Percentiles rank a stretch among this genome's conserved stretches.
phyloP scores from a whole-genome alignment of 306 rosid genomes.

The Benincasa hispida region DNA sequence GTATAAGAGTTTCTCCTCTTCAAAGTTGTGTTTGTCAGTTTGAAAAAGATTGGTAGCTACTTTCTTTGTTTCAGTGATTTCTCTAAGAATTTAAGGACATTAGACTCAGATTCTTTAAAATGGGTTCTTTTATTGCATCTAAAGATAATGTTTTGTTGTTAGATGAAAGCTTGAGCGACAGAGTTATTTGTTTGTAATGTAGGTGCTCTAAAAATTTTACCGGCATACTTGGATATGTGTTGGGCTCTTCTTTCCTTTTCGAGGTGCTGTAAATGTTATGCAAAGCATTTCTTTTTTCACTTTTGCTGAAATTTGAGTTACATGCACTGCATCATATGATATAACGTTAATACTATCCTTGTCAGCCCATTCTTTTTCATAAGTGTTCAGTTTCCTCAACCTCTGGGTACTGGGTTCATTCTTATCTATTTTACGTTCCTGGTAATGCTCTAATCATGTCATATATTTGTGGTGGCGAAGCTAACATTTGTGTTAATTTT shows the following conservation, averaged over 20 bases:
- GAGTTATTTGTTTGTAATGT: background rate
- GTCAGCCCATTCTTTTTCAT: background rate
- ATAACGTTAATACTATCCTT: background rate
- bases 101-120: background rate
- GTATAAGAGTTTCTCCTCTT: background rate
- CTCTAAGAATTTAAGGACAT: background rate
- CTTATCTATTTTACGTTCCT: background rate
- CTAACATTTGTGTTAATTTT: constrained; percentile 1
- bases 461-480: background rate
- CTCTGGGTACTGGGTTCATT: background rate
- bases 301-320: background rate
- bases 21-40: background rate
- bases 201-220: constrained; percentile 2
- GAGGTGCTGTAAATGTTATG: constrained; percentile 7
- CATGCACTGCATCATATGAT: background rate
- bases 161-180: background rate
- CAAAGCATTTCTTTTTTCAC: background rate
- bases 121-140: constrained; percentile 5
- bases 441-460: background rate
- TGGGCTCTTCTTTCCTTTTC: background rate
- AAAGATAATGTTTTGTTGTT: background rate
- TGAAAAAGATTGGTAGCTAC: background rate
- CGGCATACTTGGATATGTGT: background rate
- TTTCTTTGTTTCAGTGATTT: background rate
- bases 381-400: background rate